Evolutionary conservation across 2,329 filamentous ascomycete genomes (phyloP), one percentile per base, ranked within the genome.

Genomic region (Nemania diffusa): DNA sequence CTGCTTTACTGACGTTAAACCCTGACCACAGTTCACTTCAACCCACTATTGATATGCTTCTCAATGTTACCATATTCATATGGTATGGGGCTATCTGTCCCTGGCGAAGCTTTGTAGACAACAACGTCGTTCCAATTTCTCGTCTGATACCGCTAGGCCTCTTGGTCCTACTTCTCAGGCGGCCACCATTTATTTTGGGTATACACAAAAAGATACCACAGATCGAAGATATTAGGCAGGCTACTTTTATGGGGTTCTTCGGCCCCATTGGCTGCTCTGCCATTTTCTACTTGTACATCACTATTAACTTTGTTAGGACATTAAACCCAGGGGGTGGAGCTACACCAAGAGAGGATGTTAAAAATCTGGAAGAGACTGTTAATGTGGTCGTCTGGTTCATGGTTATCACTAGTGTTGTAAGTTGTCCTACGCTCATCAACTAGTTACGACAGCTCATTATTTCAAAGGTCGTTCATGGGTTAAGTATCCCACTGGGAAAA

Each of bases 11-110:
- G 55, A 75, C 62, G 9, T 37, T 58, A 37, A 55, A 37, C 53
- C 27, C 6, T 58, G 3, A 42, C 27, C 60, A 27, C 62, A 78
- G 76, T 75, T 94, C 92, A 1, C 85, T 97, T n/a, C 94, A 97
- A 77, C 94, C 94, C 0, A 97, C 94, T 0, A 92, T 97, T 52
- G 94, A 97, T 78, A 97, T 97, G 93, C 84, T 97, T 1, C 89
- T 97, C 64, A 97, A 97, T 76, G 88, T 97, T 3, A 84, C 90
- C 20, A 87, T 97, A 44, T 97, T 97, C 78, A 88, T 97, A 79
- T 97, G 93, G 94, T 95, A 92, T 73, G 94, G 94, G 3, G 92
- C 93, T 0, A 88, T 94, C 11, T 92, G 91, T 65, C 94, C 94
- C 0, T 97, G 94, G 94, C 78, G 82, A 4, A 82, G 81, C 27